Base-by-base conservation (phyloP, 441 rosid species). In the Croton laevigatus region DNA sequence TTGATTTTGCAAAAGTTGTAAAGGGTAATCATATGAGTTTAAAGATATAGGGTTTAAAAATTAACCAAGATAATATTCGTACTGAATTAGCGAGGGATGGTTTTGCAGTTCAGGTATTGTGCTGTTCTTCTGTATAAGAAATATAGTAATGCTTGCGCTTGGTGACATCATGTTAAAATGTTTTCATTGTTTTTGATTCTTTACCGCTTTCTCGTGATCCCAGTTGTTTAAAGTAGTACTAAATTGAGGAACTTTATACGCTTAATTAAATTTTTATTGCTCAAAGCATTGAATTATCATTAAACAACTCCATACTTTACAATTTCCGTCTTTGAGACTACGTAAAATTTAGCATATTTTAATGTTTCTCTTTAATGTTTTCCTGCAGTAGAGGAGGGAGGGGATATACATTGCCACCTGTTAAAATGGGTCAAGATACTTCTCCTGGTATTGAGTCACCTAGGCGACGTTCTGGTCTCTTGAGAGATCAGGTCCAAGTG, bases 401-500 rank as follows among this genome's bases (percentile, higher is more conserved):
- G 16, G 16, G 36, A 38, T 37, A 3, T 40, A 23, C 48, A 17
- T 14, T 17, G 27, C 8, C 38, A 52, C 19, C 51, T 67, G 32
- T 11, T 62, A 46, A 48, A 67, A 89, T 92, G 97, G 83, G 81
- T 75, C 87, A 82, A 66, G 86, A 89, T 71, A 73, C 72, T 79
- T 36, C 79, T 42, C 70, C 85, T 68, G 80, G 73, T 75, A 83
- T 77, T 71, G 84, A 82, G 65, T 86, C 91, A 65, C 88, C 94
- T 48, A 86, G 91, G 63, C 74, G 89, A 49, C 86, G 94, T 53
- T 81, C 84, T 9, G 97, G 99, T 57, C 85, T 96, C 48, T 71
- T 96, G 79, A 83, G 97, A 14, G 99, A 96, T 83, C 98, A 93
- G 81, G 87, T 96, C 62, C 91, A 91, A 68, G 71, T 85, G 66